Evolutionary conservation across 805 yeast genomes (phyloP), one percentile per base, ranked within the genome.

Genomic region (Suhomyces emberorum): DNA sequence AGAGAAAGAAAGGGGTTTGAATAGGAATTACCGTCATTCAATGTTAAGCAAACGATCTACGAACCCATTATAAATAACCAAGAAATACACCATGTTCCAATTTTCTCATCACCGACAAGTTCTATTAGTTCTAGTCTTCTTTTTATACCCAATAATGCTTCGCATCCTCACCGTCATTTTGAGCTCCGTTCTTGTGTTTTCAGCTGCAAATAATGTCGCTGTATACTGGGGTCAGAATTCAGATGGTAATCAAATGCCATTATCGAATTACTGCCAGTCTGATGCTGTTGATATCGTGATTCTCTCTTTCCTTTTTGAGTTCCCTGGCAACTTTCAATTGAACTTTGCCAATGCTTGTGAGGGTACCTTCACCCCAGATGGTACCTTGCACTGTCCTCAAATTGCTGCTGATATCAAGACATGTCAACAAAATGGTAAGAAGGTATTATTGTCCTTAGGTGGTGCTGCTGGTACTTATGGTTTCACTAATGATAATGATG

Each of bases 371-470:
- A 43, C 44, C 21, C 14, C 39, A 12, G 42, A 32, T 10, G 49
- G 49, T n/a, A 34, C 36, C 16, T 35, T 43, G 30, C 36, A 35
- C 20, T 46, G 49, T 31, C 44, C 60, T 16, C 44, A 49, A 9
- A 59, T 62, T 39, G 88, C 73, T 15, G 63, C 67, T 26, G 93
- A 85, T 48, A 88, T 88, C 44, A 52, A 69, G 39, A 70, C 79
- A 4, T 89, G 97, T 65, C 96, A 89, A 63, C 51, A 64, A 2
- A 54, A 69, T n/a, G 96, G 95, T 34, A 84, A 84, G 49, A 82
- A 80, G 48, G 81, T 89, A 3, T 55, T 89, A 24, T 57, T 89
- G 7, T 87, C 96, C 0, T 57, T 89, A 34, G 88, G 89, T 22
- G 72, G 72, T 33, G 63, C 65, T 29, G 23, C 55, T 35, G 65